These are phyloP conservation scores for Cyberlindnera subsufficiens DNA, from an alignment of 805 yeast genomes.

Conservation along the genomic window DNA sequence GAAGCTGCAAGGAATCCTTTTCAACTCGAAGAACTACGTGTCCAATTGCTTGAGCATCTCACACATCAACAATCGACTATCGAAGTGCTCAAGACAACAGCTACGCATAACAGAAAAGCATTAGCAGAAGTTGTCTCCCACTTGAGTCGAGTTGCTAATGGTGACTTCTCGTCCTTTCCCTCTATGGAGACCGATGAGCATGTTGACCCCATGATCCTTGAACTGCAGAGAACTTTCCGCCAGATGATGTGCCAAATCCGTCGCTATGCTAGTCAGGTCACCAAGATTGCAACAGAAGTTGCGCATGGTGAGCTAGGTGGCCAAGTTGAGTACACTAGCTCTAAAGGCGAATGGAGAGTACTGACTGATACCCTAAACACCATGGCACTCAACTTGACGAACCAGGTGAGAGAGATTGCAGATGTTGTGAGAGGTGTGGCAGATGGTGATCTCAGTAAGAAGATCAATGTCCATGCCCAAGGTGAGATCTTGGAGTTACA, in stretches of 20 bases:
- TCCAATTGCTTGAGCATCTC: slow-evolving; percentile 2
- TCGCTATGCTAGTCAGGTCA: slow-evolving; percentile 60
- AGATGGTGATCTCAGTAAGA: slow-evolving; percentile 78
- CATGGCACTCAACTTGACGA: slow-evolving; percentile 83
- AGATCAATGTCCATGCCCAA: slow-evolving; percentile 84
- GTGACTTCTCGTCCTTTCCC: slow-evolving; percentile 73
- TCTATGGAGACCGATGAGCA: slow-evolving; percentile 54
- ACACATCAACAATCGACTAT: slow-evolving; percentile 2
- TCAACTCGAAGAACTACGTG: slow-evolving; percentile 9
- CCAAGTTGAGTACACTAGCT: slow-evolving; percentile 78
- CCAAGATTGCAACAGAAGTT: slow-evolving; percentile 79
- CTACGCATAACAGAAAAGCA: slow-evolving; percentile 6
- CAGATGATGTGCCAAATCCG: slow-evolving; percentile 86
- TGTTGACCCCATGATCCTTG: slow-evolving; percentile 71
- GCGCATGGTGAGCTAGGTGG: slow-evolving; percentile 90
- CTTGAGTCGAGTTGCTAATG: slow-evolving; percentile 67
- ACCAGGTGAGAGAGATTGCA: slow-evolving; percentile 84
- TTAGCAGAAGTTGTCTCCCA: slow-evolving; percentile 3
- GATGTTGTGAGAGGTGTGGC: slow-evolving; percentile 92
- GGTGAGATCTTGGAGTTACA: slow-evolving; percentile 83
- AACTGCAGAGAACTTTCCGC: slow-evolving; percentile 73
- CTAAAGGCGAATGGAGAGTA: slow-evolving; percentile 84
- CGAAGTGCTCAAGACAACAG: slow-evolving; percentile 3
- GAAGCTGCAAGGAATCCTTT: neutral
- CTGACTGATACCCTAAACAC: slow-evolving; percentile 80